Percentiles rank a stretch among this genome's conserved stretches.
These are phyloP conservation scores for Ceriops decandra DNA, from an alignment of 345 rosid genomes.

Conservation along the genomic window DNA sequence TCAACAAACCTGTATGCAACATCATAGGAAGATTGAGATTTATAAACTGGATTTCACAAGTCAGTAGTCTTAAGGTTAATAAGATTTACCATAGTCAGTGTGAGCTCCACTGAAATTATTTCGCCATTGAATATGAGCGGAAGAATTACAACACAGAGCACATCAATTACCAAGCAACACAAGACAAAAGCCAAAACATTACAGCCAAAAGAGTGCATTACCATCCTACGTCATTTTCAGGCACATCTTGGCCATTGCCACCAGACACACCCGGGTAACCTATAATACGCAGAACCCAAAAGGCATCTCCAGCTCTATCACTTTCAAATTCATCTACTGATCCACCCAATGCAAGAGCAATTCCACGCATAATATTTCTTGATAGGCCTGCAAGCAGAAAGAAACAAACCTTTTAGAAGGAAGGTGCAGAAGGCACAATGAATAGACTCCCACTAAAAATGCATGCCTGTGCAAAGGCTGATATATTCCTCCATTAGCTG, in stretches of 20 bases:
- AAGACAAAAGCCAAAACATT: conserved; percentile 4
- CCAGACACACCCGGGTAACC: conserved; percentile 61
- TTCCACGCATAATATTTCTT: conserved; percentile 70
- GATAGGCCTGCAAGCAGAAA: conserved; percentile 52
- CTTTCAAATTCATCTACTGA: conserved; percentile 70
- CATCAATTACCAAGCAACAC: not conserved
- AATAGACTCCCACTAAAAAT: not conserved
- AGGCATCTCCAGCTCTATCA: conserved; percentile 68
- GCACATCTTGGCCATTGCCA: conserved; percentile 29
- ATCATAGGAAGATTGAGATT: conserved; percentile 2
- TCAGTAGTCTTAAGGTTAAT: conserved; percentile 3
- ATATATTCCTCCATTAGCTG: conserved; percentile 63
- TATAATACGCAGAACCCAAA: conserved; percentile 80
- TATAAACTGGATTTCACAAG: not conserved
- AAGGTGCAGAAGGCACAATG: conserved; percentile 6
- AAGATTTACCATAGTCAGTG: conserved; percentile 76
- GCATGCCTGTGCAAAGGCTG: conserved; percentile 61
- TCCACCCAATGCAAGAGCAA: conserved; percentile 66
- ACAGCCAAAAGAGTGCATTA: conserved; percentile 26
- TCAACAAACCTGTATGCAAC: conserved; percentile 49
- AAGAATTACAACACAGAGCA: not conserved
- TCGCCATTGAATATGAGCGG: conserved; percentile 9
- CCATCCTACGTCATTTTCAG: conserved; percentile 75
- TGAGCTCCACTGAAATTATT: conserved; percentile 61
- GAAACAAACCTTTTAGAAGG: not conserved